Evolutionary conservation across 2,329 filamentous ascomycete genomes (phyloP), one percentile per base, ranked within the genome.

Genomic region (Apiospora pterosperma): DNA sequence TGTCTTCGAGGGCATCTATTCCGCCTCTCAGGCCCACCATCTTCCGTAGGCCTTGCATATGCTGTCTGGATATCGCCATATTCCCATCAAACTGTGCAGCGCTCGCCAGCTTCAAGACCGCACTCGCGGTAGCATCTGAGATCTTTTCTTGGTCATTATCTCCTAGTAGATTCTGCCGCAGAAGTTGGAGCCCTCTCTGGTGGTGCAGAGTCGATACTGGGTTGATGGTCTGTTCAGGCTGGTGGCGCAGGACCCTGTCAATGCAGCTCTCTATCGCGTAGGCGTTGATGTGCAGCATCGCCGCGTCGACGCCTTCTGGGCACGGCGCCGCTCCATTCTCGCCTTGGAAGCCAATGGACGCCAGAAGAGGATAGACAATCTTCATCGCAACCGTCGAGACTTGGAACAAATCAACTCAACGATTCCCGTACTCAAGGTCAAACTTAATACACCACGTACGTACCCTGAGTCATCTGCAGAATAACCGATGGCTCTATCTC

Each of bases 11-110:
- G 1, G 66, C 67, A 12, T 16, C 36, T 2, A 79, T 39, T 0
- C 78, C 78, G 2, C 79, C 79, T 62, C 76, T 74, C 36, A 81
- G 36, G 21, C 71, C 65, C 7, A 80, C 71, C 7, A 81, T 78
- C 64, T 71, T 77, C 21, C 70, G 70, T 21, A 81, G 70, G 7
- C 78, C 79, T 25, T 73, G 59, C 63, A 80, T 70, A 62, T 81
- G 78, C 23, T 76, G 69, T 10, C 62, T 69, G 1, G 76, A 74
- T 0, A 71, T 65, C 5, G 70, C 62, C 19, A 62, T 62, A 42
- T 80, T 73, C 4, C 74, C 74, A 0, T 62, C 67, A 10, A 71
- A 65, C 28, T 73, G 69, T 8, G 78, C 74, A 62, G 74, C 69
- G 3, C 65, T 67, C 1, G 76, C 75, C 16, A 80, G 66, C 16